Percentiles rank a stretch among this genome's conserved stretches.
These are phyloP conservation scores for Cladosporium sp. DNA, from an alignment of 2,329 filamentous ascomycete species.

Conservation along the genomic window DNA sequence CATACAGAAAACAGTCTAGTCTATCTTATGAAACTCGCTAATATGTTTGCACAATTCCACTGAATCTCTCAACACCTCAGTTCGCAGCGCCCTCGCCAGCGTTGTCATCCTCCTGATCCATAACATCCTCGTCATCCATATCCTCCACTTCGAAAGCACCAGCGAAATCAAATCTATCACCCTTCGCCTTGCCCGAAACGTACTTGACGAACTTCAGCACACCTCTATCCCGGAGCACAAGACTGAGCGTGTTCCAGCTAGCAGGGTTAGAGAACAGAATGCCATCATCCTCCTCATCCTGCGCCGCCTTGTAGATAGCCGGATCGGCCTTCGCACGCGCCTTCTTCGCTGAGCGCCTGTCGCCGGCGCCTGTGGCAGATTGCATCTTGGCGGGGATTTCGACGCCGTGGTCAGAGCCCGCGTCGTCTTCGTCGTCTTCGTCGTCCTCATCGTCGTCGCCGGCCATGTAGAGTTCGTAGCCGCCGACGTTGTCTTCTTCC, in stretches of 20 bases:
- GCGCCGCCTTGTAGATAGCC: conserved; percentile 76
- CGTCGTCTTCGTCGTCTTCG: conserved; percentile 31
- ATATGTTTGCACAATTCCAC: too few species aligned
- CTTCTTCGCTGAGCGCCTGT: conserved; percentile 36
- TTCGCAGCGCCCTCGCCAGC: conserved; percentile 7
- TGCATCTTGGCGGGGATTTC: conserved; percentile 26
- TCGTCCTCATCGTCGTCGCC: conserved; percentile 61
- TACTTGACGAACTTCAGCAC: conserved; percentile 96
- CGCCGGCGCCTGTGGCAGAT: conserved; percentile 44
- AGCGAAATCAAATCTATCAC: conserved; percentile 89
- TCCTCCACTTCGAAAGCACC: conserved; percentile 66
- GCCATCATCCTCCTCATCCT: conserved; percentile 67
- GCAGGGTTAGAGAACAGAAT: conserved; percentile 66
- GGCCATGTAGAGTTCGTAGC: conserved; percentile 91
- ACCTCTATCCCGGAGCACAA: conserved; percentile 83
- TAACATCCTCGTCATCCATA: conserved; percentile 48
- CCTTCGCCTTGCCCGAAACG: conserved; percentile 73
- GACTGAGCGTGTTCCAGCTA: conserved; percentile 84
- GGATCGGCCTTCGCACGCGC: conserved; percentile 55
- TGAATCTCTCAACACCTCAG: too few species aligned
- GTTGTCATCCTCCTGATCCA: conserved; percentile 20
- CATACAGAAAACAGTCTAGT: too few species aligned
- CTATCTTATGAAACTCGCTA: too few species aligned
- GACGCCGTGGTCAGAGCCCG: conserved; percentile 35
- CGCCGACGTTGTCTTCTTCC: conserved; percentile 61